Evolutionary conservation across 371 early-diverging fungal species (phyloP).

Genomic region (Mortierella sp.): DNA sequence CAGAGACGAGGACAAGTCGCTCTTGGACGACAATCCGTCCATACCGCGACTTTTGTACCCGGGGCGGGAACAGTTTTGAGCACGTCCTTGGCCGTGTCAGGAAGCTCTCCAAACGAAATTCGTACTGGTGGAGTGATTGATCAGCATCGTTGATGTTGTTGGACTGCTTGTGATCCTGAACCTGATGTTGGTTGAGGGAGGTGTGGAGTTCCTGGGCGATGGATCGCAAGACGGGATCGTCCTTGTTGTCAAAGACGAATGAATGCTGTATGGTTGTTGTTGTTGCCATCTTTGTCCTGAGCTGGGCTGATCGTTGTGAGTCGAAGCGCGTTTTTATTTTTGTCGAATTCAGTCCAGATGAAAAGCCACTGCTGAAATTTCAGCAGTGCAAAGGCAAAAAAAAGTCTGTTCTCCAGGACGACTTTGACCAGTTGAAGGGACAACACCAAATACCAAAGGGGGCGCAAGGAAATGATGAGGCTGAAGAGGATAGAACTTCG

Average conservation of each 20-base stretch:
- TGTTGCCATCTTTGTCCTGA: neutral
- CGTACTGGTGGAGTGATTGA: neutral
- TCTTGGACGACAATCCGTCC: slow-evolving; percentile 36
- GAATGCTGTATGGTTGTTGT: neutral
- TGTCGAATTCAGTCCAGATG: too few species aligned
- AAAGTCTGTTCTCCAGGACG: too few species aligned
- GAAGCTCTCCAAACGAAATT: slow-evolving; percentile 37
- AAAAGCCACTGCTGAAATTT: too few species aligned
- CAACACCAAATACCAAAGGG: too few species aligned
- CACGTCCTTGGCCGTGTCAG: slow-evolving; percentile 29
- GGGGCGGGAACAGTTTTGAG: slow-evolving; percentile 32
- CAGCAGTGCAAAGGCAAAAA: too few species aligned
- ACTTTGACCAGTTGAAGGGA: too few species aligned
- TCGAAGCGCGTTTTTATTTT: too few species aligned
- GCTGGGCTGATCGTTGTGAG: neutral
- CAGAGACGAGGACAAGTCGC: slow-evolving; percentile 38
- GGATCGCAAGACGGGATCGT: slow-evolving; percentile 28
- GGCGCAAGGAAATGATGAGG: too few species aligned
- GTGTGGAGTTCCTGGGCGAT: slow-evolving; percentile 34
- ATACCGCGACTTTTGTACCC: slow-evolving; percentile 22
- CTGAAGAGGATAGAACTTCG: too few species aligned
- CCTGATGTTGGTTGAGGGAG: neutral
- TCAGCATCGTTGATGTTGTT: neutral
- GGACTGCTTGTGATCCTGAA: neutral
- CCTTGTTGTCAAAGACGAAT: slow-evolving; percentile 2